phyloP scores from a whole-genome alignment of 192 early-diverging fungal genomes.

The Rhizophagus prolifer region DNA sequence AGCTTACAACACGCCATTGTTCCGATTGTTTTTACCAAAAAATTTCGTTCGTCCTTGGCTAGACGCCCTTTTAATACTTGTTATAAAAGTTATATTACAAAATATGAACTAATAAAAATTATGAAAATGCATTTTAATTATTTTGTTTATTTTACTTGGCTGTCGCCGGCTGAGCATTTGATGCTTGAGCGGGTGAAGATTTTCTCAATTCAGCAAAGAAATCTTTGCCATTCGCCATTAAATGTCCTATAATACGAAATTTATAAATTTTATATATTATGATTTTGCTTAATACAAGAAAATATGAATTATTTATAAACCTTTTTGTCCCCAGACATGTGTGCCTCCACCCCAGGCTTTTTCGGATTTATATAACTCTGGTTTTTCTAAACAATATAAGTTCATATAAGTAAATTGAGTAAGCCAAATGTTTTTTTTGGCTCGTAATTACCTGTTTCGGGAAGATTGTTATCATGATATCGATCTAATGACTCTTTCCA shows the following conservation, averaged over 20 bases:
- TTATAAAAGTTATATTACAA: conserved; percentile 26
- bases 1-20: conserved; percentile 9
- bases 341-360: conserved; percentile 15
- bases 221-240: conserved; percentile 31
- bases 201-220: conserved; percentile 26
- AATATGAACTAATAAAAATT: conserved; percentile 26
- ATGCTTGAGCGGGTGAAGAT: conserved; percentile 11
- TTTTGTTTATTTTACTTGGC: conserved; percentile 27
- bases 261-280: not conserved
- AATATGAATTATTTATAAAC: not conserved
- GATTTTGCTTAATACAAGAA: not conserved
- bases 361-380: conserved; percentile 16
- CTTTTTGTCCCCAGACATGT: conserved; percentile 15
- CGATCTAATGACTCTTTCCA: conserved; percentile 9
- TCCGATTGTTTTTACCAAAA: conserved; percentile 1
- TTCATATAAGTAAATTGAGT: not conserved
- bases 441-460: conserved; percentile 17
- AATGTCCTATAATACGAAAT: not conserved
- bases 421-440: not conserved
- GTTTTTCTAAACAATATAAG: conserved; percentile 21
- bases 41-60: conserved; percentile 22
- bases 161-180: conserved; percentile 18
- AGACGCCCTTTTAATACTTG: conserved; percentile 26
- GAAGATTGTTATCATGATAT: conserved; percentile 18
- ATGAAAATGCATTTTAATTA: conserved; percentile 19